Evolutionary conservation across 805 yeast genomes (phyloP), one percentile per base, ranked within the genome.

Genomic region (Schwanniomyces yamadae): DNA sequence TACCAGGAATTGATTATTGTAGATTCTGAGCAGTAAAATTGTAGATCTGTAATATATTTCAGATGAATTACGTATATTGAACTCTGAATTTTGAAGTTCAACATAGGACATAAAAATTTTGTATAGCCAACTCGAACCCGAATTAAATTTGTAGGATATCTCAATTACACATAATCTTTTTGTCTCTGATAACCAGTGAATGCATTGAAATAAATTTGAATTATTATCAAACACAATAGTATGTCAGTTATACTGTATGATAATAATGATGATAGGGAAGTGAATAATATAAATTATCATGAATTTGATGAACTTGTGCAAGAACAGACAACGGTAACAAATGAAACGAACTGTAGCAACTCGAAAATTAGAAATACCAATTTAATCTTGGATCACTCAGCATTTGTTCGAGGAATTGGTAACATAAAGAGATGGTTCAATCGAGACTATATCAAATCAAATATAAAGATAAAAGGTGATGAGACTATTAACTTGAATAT

Each of bases 371-470:
- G 61, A 23, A 28, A 40, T 4, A 51, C 60, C 12, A 60, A 63
- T 50, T 66, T 82, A 40, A 77, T 83, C 13, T 49, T 83, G 27
- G 90, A 83, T 51, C 84, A 82, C 14, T 74, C 85, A 5, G 80
- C 85, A 2, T 68, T 83, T 42, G 78, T 79, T 13, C 75, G 80
- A 36, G 91, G 88, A 2, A 65, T 83, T 29, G 86, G 85, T 0
- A 78, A 78, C 48, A 68, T 83, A 49, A 78, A 77, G 51, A 61
- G 77, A 47, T 83, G 89, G 89, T 66, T 71, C 39, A 60, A 68
- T 32, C 49, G 64, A 44, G 53, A 66, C 32, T 63, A 59, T 34
- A 52, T 63, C 23, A 42, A 43, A 10, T 31, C 63, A 11, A 59
- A 57, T 28, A 36, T 50, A 7, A 41, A 47, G 6, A 34, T 40